Base-by-base conservation (phyloP, 805 yeast species). In the Yarrowia sp. region DNA sequence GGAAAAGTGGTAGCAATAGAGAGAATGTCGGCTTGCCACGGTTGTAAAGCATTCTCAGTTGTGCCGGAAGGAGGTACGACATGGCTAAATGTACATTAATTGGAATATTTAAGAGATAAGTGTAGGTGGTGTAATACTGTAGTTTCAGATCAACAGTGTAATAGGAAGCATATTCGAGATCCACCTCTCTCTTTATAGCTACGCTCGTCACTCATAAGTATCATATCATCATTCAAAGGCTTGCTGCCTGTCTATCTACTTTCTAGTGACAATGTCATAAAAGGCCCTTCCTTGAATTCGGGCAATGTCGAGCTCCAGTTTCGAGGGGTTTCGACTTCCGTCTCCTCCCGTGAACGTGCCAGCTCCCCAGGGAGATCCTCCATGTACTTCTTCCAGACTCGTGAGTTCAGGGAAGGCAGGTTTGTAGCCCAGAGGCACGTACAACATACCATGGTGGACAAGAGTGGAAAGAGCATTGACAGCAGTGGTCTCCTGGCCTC, bases 311-410 rank as follows among this genome's bases (percentile, higher is more conserved):
- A 84, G 79, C 78, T 91, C 97, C 70, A 89, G 79, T 16, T 80
- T 83, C 49, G 87, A 74, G 35, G 92, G 89, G 73, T 81, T 80
- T 81, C 96, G 86, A 11, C 89, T 84, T 67, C 96, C 97, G 75
- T 89, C 94, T 63, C 83, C 82, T 66, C 87, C 90, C 38, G 97
- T 91, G 74, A 84, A 82, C 46, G 90, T 80, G 73, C 97, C 97
- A 41, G 97, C 89, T 78, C 97, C 97, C 92, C 92, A 91, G 50
- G 97, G 86, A 19, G 92, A 85, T 68, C 90, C 90, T 72, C 97
- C 97, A 76, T 89, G 96, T 58, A 86, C 83, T 79, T 89, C 92
- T 2, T 83, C 85, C 48, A 88, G 74, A 78, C 82, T 82, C 48
- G 89, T 79, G 71, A 88, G 74, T 72, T 83, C 83, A 7, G 83